phyloP scores from a whole-genome alignment of 164 flowering plant genomes.

The Santalum album region DNA sequence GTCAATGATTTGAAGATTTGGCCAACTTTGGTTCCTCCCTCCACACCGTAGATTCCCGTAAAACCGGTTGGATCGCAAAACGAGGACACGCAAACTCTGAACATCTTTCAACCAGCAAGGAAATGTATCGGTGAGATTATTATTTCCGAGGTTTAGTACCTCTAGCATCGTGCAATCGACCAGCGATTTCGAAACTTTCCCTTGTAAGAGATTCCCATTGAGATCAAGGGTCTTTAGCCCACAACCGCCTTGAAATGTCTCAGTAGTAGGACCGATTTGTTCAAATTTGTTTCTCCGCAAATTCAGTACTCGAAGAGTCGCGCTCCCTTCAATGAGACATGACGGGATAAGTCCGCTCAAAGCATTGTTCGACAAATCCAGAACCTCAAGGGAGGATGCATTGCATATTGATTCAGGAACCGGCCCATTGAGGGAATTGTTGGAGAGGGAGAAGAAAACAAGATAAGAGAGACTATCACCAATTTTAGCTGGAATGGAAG shows the following conservation, averaged over 20 bases:
- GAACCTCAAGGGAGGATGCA: constrained; percentile 6
- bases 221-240: constrained; percentile 9
- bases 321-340: constrained; percentile 7
- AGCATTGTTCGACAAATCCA: constrained; percentile 11
- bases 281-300: constrained; percentile 5
- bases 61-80: constrained; percentile 13
- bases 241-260: constrained; percentile 3
- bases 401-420: constrained; percentile 16
- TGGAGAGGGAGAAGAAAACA: constrained; percentile 7
- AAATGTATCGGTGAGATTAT: constrained; percentile 11
- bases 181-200: constrained; percentile 11
- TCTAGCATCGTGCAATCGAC: constrained; percentile 9
- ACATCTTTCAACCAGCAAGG: constrained; percentile 15
- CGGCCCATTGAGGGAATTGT: constrained; percentile 6
- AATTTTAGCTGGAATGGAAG: constrained; percentile 40
- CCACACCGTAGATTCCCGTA: constrained; percentile 5
- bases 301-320: constrained; percentile 11
- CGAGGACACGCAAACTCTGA: constrained; percentile 12
- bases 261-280: constrained; percentile 4
- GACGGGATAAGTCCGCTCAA: constrained; percentile 10
- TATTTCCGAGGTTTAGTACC: constrained; percentile 15
- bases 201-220: constrained; percentile 10
- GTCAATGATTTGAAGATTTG: constrained; percentile 15
- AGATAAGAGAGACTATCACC: constrained; percentile 14
- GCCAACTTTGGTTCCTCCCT: background rate